These are phyloP conservation scores for Epithele typhae DNA, from an alignment of 768 basidiomycete species.

Conservation along the genomic window DNA sequence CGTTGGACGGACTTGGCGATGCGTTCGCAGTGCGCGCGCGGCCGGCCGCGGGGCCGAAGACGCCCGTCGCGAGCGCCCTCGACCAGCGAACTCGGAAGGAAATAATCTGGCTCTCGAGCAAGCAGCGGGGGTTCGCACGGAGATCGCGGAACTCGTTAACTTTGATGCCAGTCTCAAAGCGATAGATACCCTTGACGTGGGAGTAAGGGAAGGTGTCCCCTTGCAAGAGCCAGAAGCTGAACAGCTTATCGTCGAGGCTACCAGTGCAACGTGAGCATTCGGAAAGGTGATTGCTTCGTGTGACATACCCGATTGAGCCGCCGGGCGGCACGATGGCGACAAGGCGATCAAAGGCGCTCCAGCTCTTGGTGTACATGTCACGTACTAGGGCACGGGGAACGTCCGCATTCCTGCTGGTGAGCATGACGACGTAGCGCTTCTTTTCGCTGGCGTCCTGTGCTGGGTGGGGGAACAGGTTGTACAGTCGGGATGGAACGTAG, in stretches of 20 bases:
- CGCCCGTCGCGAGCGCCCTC: slow-evolving; percentile 62
- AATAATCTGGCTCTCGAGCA: slow-evolving; percentile 77
- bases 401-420: slow-evolving; percentile 81
- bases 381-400: slow-evolving; percentile 80
- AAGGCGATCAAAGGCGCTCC: slow-evolving; percentile 87
- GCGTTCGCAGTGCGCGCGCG: slow-evolving; percentile 25
- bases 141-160: slow-evolving; percentile 87
- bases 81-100: slow-evolving; percentile 83
- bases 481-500: slow-evolving; percentile 70
- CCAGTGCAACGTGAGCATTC: background rate
- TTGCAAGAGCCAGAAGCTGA: slow-evolving; percentile 86
- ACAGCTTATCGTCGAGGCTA: slow-evolving; percentile 89
- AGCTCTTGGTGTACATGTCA: slow-evolving; percentile 90
- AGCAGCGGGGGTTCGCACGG: slow-evolving; percentile 83
- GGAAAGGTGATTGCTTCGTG: background rate
- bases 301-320: slow-evolving; percentile 76
- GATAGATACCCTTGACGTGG: slow-evolving; percentile 80
- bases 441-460: slow-evolving; percentile 74
- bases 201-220: slow-evolving; percentile 71
- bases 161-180: slow-evolving; percentile 85
- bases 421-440: slow-evolving; percentile 65
- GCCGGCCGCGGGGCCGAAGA: slow-evolving; percentile 44
- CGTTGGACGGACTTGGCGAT: slow-evolving; percentile 21
- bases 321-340: slow-evolving; percentile 89
- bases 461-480: slow-evolving; percentile 75